Evolutionary conservation across 108 stramenopile genomes (phyloP).

Genomic region (Skeletonema menzelii): DNA sequence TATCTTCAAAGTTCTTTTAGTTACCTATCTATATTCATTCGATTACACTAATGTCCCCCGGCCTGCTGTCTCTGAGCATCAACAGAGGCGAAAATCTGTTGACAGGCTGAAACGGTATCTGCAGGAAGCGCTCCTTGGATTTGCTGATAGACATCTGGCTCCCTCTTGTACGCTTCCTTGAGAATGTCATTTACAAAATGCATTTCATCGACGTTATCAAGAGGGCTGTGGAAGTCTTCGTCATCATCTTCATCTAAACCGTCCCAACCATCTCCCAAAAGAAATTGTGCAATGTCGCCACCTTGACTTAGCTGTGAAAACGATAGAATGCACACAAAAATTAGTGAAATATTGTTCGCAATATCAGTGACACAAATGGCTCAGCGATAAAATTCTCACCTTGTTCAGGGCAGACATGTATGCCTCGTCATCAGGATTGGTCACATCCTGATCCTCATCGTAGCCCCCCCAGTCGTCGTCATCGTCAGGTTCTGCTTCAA

Average conservation of each 20-base stretch:
- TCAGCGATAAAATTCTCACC: neutral
- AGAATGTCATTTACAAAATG: constrained; percentile 76
- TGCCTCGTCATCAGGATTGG: constrained; percentile 78
- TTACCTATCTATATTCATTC: neutral
- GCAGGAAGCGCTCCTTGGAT: constrained; percentile 73
- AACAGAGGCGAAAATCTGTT: constrained; percentile 72
- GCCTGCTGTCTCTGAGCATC: constrained; percentile 43
- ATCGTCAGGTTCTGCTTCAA: constrained; percentile 47
- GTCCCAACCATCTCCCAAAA: constrained; percentile 84
- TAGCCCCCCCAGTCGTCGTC: constrained; percentile 79
- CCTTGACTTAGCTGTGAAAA: constrained; percentile 46
- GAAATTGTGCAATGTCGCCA: constrained; percentile 81
- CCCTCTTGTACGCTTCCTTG: constrained; percentile 69
- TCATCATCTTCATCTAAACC: constrained; percentile 82
- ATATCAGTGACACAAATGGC: neutral
- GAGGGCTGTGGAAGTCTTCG: constrained; percentile 82
- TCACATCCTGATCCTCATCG: constrained; percentile 86
- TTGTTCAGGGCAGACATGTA: constrained; percentile 82
- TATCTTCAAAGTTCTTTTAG: neutral
- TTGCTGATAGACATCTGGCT: constrained; percentile 85
- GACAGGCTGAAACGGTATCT: constrained; percentile 55
- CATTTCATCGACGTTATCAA: constrained; percentile 79
- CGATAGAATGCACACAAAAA: neutral
- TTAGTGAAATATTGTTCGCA: neutral
- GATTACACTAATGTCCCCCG: neutral